These are phyloP conservation scores for Ampelocalamus luodianensis DNA, from an alignment of 176 grass and related monocot genomes.

Conservation along the genomic window DNA sequence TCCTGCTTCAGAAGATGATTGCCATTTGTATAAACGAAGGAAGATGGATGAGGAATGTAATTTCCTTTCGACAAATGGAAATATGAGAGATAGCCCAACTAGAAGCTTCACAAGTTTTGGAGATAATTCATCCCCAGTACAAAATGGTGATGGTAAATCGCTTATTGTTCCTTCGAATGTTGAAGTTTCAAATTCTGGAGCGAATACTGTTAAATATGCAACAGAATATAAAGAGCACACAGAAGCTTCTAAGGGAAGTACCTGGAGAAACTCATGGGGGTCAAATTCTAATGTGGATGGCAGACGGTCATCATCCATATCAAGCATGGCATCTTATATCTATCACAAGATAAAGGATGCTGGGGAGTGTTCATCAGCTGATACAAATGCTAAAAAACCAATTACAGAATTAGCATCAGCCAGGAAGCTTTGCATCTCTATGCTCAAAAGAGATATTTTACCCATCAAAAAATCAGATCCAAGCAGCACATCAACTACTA, in stretches of 20 bases:
- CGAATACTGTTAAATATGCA: background rate
- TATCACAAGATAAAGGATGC: conserved; percentile 38
- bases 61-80: conserved; percentile 26
- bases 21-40: conserved; percentile 54
- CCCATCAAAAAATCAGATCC: conserved; percentile 34
- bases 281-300: conserved; percentile 35
- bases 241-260: conserved; percentile 6
- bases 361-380: conserved; percentile 46
- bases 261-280: conserved; percentile 15
- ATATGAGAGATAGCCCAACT: conserved; percentile 5
- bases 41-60: conserved; percentile 47
- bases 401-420: conserved; percentile 33
- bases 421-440: conserved; percentile 66
- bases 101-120: conserved; percentile 33
- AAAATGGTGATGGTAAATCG: conserved; percentile 6
- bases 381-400: conserved; percentile 45
- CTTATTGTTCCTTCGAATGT: background rate
- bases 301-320: conserved; percentile 38
- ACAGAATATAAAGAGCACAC: background rate
- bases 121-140: conserved; percentile 34
- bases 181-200: conserved; percentile 33
- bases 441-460: conserved; percentile 55
- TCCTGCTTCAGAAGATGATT: conserved; percentile 44
- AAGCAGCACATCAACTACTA: conserved; percentile 34
- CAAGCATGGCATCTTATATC: conserved; percentile 35